Percentiles rank a stretch among this genome's conserved stretches.
phyloP scores from a whole-genome alignment of 2,329 filamentous ascomycete genomes.

The Sporothrix globosa region DNA sequence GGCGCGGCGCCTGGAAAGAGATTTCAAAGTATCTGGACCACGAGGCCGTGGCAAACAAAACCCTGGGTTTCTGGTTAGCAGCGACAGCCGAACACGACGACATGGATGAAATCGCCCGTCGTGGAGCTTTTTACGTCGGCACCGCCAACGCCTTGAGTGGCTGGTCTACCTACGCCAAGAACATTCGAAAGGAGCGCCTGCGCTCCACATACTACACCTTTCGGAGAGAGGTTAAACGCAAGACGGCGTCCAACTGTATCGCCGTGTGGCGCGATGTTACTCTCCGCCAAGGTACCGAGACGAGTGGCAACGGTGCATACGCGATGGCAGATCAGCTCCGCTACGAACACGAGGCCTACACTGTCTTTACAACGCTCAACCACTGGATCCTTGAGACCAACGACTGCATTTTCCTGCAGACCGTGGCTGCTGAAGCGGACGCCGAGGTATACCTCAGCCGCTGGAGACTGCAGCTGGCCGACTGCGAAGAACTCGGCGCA shows the following conservation, averaged over 20 bases:
- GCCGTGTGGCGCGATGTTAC: constrained; percentile 30
- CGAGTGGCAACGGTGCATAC: background rate
- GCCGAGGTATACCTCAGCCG: constrained; percentile 33
- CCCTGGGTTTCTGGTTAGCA: constrained; percentile 24
- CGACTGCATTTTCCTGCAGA: constrained; percentile 34
- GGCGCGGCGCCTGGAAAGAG: background rate
- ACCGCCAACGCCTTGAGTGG: constrained; percentile 34
- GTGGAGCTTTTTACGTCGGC: constrained; percentile 38
- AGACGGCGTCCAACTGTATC: constrained; percentile 33
- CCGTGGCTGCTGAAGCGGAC: constrained; percentile 36
- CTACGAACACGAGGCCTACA: constrained; percentile 26
- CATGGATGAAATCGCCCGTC: constrained; percentile 32
- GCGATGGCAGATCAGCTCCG: constrained; percentile 31
- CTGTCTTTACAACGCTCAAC: constrained; percentile 32
- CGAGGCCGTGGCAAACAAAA: constrained; percentile 2
- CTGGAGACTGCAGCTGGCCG: constrained; percentile 34
- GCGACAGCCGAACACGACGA: constrained; percentile 21
- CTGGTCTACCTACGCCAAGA: constrained; percentile 34
- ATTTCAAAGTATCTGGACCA: constrained; percentile 24
- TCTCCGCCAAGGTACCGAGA: background rate
- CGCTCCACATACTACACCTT: constrained; percentile 34
- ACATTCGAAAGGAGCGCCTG: constrained; percentile 34
- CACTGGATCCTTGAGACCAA: constrained; percentile 37
- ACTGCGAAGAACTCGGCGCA: constrained; percentile 22
- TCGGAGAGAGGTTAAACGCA: constrained; percentile 35